Percentiles rank a stretch among this genome's conserved stretches.
These are phyloP conservation scores for Phytophthora cajani DNA, from an alignment of 352 stramenopile genomes.

Conservation along the genomic window DNA sequence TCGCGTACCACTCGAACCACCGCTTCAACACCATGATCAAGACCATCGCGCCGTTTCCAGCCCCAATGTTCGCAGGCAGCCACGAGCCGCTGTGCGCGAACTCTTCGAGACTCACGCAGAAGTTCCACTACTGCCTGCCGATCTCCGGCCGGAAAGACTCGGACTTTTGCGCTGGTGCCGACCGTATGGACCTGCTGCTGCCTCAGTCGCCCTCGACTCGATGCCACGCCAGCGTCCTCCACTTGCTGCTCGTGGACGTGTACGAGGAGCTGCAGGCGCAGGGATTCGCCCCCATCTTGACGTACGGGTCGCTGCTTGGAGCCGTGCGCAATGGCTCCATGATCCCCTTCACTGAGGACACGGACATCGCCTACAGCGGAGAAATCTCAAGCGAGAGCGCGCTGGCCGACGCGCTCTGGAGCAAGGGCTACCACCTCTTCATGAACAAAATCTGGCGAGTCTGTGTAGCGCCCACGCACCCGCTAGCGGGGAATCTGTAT, in stretches of 20 bases:
- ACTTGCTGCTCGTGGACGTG: slow-evolving; percentile 52
- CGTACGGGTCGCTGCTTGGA: slow-evolving; percentile 51
- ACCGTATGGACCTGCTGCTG: slow-evolving; percentile 52
- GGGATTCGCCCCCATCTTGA: slow-evolving; percentile 30
- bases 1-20: slow-evolving; percentile 2
- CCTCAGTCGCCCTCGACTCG: slow-evolving; percentile 28
- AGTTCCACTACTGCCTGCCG: slow-evolving; percentile 45
- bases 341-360: slow-evolving; percentile 58
- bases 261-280: slow-evolving; percentile 41
- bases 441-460: slow-evolving; percentile 35
- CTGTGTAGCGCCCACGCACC: slow-evolving; percentile 41
- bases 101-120: neutral
- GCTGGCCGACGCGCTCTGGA: slow-evolving; percentile 21
- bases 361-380: slow-evolving; percentile 43
- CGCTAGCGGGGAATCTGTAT: slow-evolving; percentile 37
- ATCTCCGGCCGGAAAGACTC: slow-evolving; percentile 45
- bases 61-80: neutral
- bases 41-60: neutral
- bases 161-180: slow-evolving; percentile 41
- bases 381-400: neutral
- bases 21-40: slow-evolving; percentile 8
- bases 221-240: slow-evolving; percentile 50
- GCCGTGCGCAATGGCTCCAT: slow-evolving; percentile 45
- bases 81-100: neutral
- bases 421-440: slow-evolving; percentile 55